Evolutionary conservation across 176 grass and related monocot genomes (phyloP).

Genomic region (Carex littledalei): DNA sequence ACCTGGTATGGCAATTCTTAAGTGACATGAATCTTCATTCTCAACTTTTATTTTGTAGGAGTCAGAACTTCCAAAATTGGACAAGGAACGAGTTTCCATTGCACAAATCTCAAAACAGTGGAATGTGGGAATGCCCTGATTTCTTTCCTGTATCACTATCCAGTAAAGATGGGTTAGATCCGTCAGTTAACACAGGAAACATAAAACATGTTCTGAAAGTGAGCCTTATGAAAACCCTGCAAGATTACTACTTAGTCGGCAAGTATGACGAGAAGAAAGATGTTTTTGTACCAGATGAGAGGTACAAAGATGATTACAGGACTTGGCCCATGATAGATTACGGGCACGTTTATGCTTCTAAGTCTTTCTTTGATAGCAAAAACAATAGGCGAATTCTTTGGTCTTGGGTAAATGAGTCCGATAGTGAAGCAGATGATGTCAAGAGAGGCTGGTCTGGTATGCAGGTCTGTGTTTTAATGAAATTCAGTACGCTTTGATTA

Average conservation of each 20-base stretch:
- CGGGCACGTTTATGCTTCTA: slow-evolving; percentile 60
- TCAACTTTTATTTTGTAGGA: slow-evolving; percentile 26
- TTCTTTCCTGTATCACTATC: slow-evolving; percentile 49
- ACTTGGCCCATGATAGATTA: slow-evolving; percentile 52
- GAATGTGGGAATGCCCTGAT: slow-evolving; percentile 64
- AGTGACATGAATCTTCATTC: background rate
- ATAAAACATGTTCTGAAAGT: slow-evolving; percentile 61
- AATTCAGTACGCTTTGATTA: background rate
- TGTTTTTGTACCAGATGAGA: slow-evolving; percentile 34
- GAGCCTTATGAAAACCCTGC: slow-evolving; percentile 25
- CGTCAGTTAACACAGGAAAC: background rate
- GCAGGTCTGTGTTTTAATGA: slow-evolving; percentile 26
- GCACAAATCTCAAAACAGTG: slow-evolving; percentile 15
- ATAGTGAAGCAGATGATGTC: slow-evolving; percentile 40
- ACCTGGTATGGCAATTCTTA: background rate
- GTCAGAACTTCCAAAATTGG: slow-evolving; percentile 47
- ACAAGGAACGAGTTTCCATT: slow-evolving; percentile 26
- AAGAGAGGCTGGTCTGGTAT: slow-evolving; percentile 65
- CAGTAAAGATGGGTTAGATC: slow-evolving; percentile 31
- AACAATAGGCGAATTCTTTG: slow-evolving; percentile 52
- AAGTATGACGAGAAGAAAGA: slow-evolving; percentile 39
- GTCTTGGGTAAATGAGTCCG: slow-evolving; percentile 63
- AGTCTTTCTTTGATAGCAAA: slow-evolving; percentile 65
- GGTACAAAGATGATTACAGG: slow-evolving; percentile 25
- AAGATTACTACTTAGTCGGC: slow-evolving; percentile 57